Base-by-base conservation (phyloP, 768 basidiomycete species). In the Grammothele lineata region DNA sequence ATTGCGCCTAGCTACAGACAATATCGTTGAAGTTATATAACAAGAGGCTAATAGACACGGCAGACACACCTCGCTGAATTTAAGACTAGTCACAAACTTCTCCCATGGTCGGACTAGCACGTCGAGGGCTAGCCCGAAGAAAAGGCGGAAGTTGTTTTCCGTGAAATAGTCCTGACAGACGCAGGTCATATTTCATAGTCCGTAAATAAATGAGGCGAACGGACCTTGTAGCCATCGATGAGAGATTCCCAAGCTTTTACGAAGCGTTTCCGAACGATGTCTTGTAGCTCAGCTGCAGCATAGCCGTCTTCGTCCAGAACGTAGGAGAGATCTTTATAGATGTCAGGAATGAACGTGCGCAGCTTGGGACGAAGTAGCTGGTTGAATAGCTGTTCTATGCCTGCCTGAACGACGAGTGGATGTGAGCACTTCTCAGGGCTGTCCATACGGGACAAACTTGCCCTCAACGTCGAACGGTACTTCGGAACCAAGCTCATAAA, bases 91-190 rank as follows among this genome's bases (percentile, higher is more conserved):
- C 18, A 93, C 72, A 56, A 83, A 79, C 64, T 90, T 95, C 68
- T 99, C 96, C 93, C 93, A 97, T 36, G 93, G 94, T 38, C 90
- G 76, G n/a, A 96, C 80, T 17, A 98, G 71, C 6, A 89, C 80
- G 60, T 95, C 93, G 14, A 98, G 75, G 0, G 84, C 83, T 30
- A 95, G 76, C 8, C 81, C 80, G 60, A 94, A 95, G 67, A 98
- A 84, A 19, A 84, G 62, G 9, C 87, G 84, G 61, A 87, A 96
- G 63, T 97, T 98, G 38, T 67, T 74, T 47, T 95, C 91, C 0
- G 92, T 95, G 62, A 96, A 85, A 0, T 80, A 72, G 37, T 90
- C 90, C 92, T 96, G 56, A n/a, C 19, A 50, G 19, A 10, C 3
- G 12, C n/a, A n/a, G n/a, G n/a, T n/a, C n/a, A n/a, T n/a, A n/a